A percentile compares a stretch with the other conserved stretches of the same genome.
These are phyloP conservation scores for Rhodosporidiobolus odoratus DNA, from an alignment of 768 basidiomycete species.

Conservation along the genomic window DNA sequence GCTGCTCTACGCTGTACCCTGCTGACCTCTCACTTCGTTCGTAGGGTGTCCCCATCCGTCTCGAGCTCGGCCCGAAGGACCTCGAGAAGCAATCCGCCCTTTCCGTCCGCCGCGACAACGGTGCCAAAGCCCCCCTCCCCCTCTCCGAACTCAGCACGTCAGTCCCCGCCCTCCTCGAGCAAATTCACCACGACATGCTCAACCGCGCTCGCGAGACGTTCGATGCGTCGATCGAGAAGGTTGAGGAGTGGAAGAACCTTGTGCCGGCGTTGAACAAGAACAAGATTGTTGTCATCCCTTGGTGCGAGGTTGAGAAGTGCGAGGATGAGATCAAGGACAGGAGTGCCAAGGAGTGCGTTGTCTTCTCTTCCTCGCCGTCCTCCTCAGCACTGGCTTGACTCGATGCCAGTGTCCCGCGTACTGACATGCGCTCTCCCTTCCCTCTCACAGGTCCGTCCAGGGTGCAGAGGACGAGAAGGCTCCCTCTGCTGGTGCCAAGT, in stretches of 20 bases:
- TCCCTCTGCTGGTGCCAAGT: slow-evolving; percentile 95
- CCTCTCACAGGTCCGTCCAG: slow-evolving; percentile 58
- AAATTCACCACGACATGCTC: slow-evolving; percentile 87
- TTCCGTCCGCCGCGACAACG: slow-evolving; percentile 72
- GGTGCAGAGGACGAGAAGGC: slow-evolving; percentile 83
- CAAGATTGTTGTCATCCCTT: slow-evolving; percentile 80
- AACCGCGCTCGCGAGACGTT: slow-evolving; percentile 66
- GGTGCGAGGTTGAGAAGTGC: slow-evolving; percentile 89
- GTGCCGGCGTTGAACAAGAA: slow-evolving; percentile 87
- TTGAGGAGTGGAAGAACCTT: slow-evolving; percentile 84
- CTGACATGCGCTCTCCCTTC: slow-evolving; percentile 7
- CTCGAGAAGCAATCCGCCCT: slow-evolving; percentile 74
- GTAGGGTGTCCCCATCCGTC: slow-evolving; percentile 90
- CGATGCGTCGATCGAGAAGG: slow-evolving; percentile 62
- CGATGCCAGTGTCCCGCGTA: neutral
- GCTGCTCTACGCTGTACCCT: neutral
- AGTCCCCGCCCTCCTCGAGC: slow-evolving; percentile 66
- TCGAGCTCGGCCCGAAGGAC: slow-evolving; percentile 94
- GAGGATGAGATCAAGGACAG: slow-evolving; percentile 98
- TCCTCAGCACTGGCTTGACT: slow-evolving; percentile 16
- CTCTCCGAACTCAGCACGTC: slow-evolving; percentile 53
- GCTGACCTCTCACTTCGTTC: neutral
- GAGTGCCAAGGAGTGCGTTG: slow-evolving; percentile 69
- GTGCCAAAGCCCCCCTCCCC: slow-evolving; percentile 57
- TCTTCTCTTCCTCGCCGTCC: neutral